Conservation (phyloP, 768 basidiomycete genomes). For the Clathrus columnatus region DNA sequence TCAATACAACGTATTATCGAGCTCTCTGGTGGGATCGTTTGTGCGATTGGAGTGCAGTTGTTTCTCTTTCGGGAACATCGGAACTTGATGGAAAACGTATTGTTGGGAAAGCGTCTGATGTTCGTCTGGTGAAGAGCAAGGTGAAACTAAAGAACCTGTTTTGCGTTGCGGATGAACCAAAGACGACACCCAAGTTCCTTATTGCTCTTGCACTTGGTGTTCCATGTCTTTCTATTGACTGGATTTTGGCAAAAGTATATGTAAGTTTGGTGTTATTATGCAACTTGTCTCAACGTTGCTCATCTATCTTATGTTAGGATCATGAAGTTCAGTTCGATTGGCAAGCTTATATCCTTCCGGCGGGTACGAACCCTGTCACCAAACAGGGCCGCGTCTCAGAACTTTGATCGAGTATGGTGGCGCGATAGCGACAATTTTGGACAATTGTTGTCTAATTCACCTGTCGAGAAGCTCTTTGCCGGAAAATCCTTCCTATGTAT, state of each 20-base stretch:
- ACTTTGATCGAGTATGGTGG: slow-evolving; percentile 43
- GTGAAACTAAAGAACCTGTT: slow-evolving; percentile 47
- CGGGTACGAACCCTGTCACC: slow-evolving; percentile 38
- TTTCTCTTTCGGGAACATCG: slow-evolving; percentile 47
- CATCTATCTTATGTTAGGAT: slow-evolving; percentile 12
- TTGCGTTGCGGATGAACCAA: slow-evolving; percentile 55
- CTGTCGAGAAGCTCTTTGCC: slow-evolving; percentile 49
- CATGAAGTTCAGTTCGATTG: slow-evolving; percentile 38
- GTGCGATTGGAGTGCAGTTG: slow-evolving; percentile 52
- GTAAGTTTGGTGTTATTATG: slow-evolving; percentile 14
- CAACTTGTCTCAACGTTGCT: neutral
- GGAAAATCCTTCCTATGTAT: slow-evolving; percentile 52
- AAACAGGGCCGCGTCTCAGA: slow-evolving; percentile 33
- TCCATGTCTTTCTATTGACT: slow-evolving; percentile 61
- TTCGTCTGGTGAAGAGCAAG: slow-evolving; percentile 30
- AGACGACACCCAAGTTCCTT: slow-evolving; percentile 71
- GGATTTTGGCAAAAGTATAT: slow-evolving; percentile 35
- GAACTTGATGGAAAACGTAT: slow-evolving; percentile 40
- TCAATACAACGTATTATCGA: slow-evolving; percentile 36
- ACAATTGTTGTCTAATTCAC: slow-evolving; percentile 50
- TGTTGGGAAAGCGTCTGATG: slow-evolving; percentile 38
- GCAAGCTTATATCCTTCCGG: slow-evolving; percentile 48
- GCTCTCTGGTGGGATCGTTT: slow-evolving; percentile 43
- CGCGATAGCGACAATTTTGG: slow-evolving; percentile 41
- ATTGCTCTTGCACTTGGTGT: slow-evolving; percentile 79